These are phyloP conservation scores for Sphaerulina vaccinii DNA, from an alignment of 2,329 filamentous ascomycete genomes.

Conservation along the genomic window DNA sequence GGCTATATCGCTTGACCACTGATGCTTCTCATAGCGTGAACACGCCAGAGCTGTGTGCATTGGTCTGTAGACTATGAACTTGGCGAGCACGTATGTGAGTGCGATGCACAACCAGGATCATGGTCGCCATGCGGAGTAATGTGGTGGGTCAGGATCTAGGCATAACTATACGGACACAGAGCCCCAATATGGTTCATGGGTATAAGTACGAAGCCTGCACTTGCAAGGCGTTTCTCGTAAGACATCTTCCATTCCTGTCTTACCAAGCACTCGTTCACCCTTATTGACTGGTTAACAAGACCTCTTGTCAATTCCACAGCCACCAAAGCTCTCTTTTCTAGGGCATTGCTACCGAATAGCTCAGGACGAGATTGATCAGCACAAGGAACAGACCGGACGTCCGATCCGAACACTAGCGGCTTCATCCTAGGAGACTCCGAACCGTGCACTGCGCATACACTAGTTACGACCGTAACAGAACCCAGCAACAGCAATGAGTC, in stretches of 20 bases:
- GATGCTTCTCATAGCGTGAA: neutral
- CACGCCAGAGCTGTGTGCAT: neutral
- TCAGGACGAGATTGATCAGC: too few species aligned
- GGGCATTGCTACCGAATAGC: too few species aligned
- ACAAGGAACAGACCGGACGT: too few species aligned
- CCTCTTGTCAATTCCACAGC: neutral
- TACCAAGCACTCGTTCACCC: neutral
- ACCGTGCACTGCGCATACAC: too few species aligned
- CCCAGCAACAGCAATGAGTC: too few species aligned
- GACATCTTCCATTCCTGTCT: neutral
- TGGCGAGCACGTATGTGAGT: neutral
- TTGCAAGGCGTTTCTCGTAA: neutral
- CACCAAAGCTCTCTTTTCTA: too few species aligned
- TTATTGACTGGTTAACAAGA: neutral
- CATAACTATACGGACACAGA: too few species aligned
- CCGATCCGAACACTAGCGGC: too few species aligned
- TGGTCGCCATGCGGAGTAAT: neutral
- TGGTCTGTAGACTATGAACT: conserved; percentile 1
- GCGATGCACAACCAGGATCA: neutral
- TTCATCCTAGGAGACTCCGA: too few species aligned
- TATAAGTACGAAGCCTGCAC: neutral
- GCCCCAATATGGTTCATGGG: neutral
- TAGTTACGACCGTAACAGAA: too few species aligned
- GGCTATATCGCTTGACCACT: neutral
- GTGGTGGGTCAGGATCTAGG: too few species aligned